These are phyloP conservation scores for Casaregolazyma suthepensis DNA, from an alignment of 1,139 yeast species.

Conservation along the genomic window DNA sequence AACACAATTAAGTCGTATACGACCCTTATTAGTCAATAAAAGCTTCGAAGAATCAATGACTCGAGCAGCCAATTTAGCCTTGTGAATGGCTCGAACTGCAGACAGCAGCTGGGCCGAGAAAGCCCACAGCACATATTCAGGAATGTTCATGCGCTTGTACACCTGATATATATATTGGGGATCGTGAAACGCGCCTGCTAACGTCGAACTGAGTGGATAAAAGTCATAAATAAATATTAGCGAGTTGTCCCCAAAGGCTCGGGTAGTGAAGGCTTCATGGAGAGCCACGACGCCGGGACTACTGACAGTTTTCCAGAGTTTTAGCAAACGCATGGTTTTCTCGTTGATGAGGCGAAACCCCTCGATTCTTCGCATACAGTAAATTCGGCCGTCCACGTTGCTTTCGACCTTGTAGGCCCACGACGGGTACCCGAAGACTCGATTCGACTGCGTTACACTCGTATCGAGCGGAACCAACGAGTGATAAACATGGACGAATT, in stretches of 20 bases:
- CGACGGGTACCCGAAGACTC: conserved; percentile 55
- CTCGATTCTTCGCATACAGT: conserved; percentile 70
- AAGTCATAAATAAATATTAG: conserved; percentile 56
- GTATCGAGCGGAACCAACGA: conserved; percentile 80
- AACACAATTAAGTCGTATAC: conserved; percentile 64
- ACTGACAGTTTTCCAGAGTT: conserved; percentile 47
- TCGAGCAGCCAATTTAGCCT: conserved; percentile 56
- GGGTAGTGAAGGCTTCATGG: conserved; percentile 79
- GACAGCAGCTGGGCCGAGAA: conserved; percentile 67
- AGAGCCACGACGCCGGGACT: conserved; percentile 58
- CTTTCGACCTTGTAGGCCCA: conserved; percentile 76
- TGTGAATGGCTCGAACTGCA: conserved; percentile 47
- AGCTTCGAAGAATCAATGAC: conserved; percentile 61
- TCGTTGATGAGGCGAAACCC: conserved; percentile 56
- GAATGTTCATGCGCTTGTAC: conserved; percentile 30
- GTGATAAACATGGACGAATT: conserved; percentile 75
- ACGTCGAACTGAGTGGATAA: conserved; percentile 57
- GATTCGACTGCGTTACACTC: conserved; percentile 46
- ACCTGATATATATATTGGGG: conserved; percentile 21
- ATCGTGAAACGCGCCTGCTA: conserved; percentile 50
- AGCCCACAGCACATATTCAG: conserved; percentile 67
- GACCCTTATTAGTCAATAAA: conserved; percentile 61
- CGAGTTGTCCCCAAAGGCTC: conserved; percentile 76
- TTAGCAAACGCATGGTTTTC: conserved; percentile 44
- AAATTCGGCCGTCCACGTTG: conserved; percentile 70